Base-by-base conservation (phyloP, 768 basidiomycete species). In the Tylopilus sp. region DNA sequence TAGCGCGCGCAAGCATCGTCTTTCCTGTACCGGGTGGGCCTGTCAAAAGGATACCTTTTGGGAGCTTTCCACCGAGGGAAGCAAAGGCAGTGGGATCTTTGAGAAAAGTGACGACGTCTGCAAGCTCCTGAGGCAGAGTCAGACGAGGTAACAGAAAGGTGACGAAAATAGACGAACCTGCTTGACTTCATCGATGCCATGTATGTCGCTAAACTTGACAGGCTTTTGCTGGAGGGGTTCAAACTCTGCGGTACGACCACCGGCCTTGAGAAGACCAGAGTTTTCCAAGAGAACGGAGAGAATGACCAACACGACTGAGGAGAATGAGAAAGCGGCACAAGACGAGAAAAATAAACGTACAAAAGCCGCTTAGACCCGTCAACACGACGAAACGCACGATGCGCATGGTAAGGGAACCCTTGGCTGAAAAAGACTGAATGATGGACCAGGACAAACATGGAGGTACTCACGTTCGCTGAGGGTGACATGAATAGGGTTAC, bases 121-220 rank as follows among this genome's bases (percentile, higher is more conserved):
- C 83, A 28, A 98, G 77, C 77, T 95, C 94, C 88, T 93, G 59
- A 41, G 47, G 42, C 13, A 57, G 52, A 20, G 45, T 60, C 21
- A 38, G 61, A 52, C 11, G 12, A 17, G 23, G 20, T 18, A 0
- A 22, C 10, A 11, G 20, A 9, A 3, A 10, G 4, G 15, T 39
- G 48, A 33, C 36, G 38, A 47, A 20, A 28, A 25, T n/a, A 52
- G n/a, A 68, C 77, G 38, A 46, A 87, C 94, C 64, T 88, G 83
- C 71, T 98, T 98, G 31, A 90, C 97, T 70, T 99, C 97, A 59
- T 98, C 97, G 23, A 95, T 88, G 26, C 97, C 97, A 57, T 98
- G 95, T 6, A 99, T 94, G 69, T 99, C 97, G 56, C 81, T 85
- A 65, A 99, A 98, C 61, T 81, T 94, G 69, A 95, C 87, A 1